Percentiles rank a stretch among this genome's conserved stretches.
Conservation (phyloP, 164 flowering plant species). For the Dillenia suffruticosa region DNA sequence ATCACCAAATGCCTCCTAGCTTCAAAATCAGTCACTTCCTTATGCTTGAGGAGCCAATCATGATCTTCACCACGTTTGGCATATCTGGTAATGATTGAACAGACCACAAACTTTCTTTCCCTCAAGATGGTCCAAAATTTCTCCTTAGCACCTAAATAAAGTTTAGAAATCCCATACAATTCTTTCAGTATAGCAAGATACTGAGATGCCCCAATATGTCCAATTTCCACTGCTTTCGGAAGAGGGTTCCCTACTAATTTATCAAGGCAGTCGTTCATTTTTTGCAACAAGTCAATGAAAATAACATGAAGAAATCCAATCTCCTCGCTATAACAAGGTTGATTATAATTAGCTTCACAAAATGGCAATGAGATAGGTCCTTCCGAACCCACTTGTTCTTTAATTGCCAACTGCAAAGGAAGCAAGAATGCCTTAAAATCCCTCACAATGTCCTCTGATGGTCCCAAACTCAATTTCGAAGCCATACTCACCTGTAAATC, state of each 20-base stretch:
- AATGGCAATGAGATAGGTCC: constrained; percentile 28
- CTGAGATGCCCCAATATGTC: constrained; percentile 32
- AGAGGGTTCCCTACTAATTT: constrained; percentile 38
- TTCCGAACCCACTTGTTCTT: constrained; percentile 21
- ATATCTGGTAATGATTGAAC: constrained; percentile 40
- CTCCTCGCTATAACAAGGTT: constrained; percentile 28
- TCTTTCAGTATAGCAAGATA: constrained; percentile 67
- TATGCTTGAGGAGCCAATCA: constrained; percentile 68
- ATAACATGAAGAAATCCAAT: constrained; percentile 35
- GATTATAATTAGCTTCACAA: constrained; percentile 11
- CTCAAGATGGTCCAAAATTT: constrained; percentile 37
- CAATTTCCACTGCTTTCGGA: constrained; percentile 22
- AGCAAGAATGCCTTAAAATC: constrained; percentile 56
- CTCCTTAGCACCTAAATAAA: constrained; percentile 50
- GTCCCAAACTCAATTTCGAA: constrained; percentile 6
- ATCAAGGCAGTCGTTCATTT: constrained; percentile 38
- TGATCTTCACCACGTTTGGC: constrained; percentile 60
- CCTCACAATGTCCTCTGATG: constrained; percentile 28
- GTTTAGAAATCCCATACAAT: constrained; percentile 44
- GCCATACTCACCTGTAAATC: constrained; percentile 28
- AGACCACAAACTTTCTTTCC: constrained; percentile 35
- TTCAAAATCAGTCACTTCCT: constrained; percentile 71
- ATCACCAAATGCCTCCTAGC: constrained; percentile 67
- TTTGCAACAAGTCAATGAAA: constrained; percentile 34
- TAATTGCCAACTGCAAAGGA: constrained; percentile 38